Conservation (phyloP, 2,329 filamentous ascomycete genomes). For the Penicillium fuscoglaucum region DNA sequence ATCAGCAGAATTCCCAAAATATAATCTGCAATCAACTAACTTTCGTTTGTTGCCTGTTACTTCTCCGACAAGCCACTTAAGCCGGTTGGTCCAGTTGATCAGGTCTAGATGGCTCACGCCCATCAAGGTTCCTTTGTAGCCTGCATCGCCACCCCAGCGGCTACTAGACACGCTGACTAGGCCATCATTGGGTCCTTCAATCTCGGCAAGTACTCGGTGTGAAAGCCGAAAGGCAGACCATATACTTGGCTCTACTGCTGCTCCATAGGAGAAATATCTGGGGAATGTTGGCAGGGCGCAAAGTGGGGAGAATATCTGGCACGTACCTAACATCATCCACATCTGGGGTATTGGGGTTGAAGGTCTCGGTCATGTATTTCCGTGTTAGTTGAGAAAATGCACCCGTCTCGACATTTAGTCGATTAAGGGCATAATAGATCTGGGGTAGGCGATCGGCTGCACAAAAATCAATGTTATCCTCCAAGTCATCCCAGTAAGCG, state of each 20-base stretch:
- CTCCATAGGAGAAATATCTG: constrained; percentile 65
- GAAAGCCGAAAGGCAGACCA: constrained; percentile 60
- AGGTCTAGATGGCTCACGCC: constrained; percentile 64
- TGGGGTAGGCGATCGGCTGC: constrained; percentile 52
- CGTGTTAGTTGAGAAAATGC: constrained; percentile 63
- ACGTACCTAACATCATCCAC: constrained; percentile 51
- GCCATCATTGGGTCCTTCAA: constrained; percentile 63
- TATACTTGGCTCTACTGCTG: constrained; percentile 55
- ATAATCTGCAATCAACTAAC: constrained; percentile 17
- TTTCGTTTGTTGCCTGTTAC: constrained; percentile 57
- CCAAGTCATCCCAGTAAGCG: not conserved
- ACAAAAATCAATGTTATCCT: constrained; percentile 32
- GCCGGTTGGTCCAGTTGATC: constrained; percentile 66
- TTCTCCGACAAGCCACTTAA: constrained; percentile 60
- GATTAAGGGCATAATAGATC: constrained; percentile 57
- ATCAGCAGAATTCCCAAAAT: constrained; percentile 1
- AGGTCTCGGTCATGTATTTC: constrained; percentile 57
- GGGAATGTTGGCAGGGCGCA: not conserved
- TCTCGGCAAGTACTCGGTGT: constrained; percentile 54
- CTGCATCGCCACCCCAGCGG: constrained; percentile 55
- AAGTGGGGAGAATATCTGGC: not conserved
- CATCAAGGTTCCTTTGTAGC: constrained; percentile 63
- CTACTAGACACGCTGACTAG: constrained; percentile 61
- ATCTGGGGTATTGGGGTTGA: constrained; percentile 61
- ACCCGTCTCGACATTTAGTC: constrained; percentile 57